Conservation (phyloP, 2,329 filamentous ascomycete genomes). For the Monosporascus sp. region DNA sequence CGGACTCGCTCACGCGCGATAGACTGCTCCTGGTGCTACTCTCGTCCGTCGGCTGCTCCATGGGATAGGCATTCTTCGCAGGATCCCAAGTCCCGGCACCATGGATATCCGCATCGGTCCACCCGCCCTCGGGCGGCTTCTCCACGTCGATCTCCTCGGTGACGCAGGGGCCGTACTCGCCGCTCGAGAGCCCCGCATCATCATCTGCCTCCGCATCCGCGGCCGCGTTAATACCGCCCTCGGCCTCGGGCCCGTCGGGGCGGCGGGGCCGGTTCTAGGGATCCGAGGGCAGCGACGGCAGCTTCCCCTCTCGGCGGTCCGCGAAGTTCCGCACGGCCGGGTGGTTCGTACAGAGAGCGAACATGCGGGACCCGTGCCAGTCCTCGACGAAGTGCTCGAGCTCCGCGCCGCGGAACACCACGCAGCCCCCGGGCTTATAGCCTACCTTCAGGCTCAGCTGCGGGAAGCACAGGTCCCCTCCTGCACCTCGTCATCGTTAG, state of each 20-base stretch:
- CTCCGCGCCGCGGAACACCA: constrained; percentile 3
- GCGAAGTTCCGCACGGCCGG: constrained; percentile 3
- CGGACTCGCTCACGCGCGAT: no score
- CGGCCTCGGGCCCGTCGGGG: background rate
- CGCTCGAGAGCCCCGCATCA: no score
- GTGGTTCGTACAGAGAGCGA: constrained; percentile 3
- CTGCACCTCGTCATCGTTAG: no score
- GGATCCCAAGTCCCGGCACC: background rate
- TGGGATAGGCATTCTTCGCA: no score
- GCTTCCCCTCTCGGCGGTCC: background rate
- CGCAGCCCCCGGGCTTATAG: constrained; percentile 1
- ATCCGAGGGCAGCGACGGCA: background rate
- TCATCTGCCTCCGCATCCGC: background rate
- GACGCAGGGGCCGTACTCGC: background rate
- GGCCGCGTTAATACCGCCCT: background rate
- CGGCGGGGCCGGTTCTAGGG: background rate
- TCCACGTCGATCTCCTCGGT: background rate
- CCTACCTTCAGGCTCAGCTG: background rate
- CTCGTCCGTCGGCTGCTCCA: no score
- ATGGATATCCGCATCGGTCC: background rate
- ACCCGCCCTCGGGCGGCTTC: background rate
- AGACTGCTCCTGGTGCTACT: no score
- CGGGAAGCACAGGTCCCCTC: constrained; percentile 3
- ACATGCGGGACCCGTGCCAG: constrained; percentile 4
- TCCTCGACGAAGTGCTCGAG: constrained; percentile 3